Evolutionary conservation across 2,329 filamentous ascomycete species (phyloP), one percentile per base, ranked within the genome.

Genomic region (Penicillium sclerotiorum): DNA sequence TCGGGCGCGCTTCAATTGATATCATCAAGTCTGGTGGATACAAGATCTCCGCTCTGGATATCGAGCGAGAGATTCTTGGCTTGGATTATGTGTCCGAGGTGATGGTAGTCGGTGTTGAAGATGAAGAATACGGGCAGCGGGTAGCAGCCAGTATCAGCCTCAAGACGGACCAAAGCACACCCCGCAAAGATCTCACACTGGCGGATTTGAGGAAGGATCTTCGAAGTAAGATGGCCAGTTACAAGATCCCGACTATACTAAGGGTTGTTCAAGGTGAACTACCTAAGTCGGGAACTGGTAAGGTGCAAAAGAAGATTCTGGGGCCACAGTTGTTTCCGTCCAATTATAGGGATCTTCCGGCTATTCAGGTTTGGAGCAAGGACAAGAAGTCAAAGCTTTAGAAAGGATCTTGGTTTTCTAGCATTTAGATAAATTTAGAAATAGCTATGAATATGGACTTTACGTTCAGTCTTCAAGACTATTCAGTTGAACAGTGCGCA

Each of bases 161-260:
- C 21, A 64, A 65, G 49, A 54, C 57, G 20, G 62, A 56, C 18
- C 53, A 52, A 13, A 48, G 42, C 8, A 48, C 47, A 8, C 49
- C 28, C 8, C 49, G 58, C 9, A 58, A 49, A 25, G 36, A 28
- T 1, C 58, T 71, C 62, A 21, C 76, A 8, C 55, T 68, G 3
- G 47, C 56, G 2, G 40, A 62, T 13, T 74, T 64, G 8, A 49
- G 61, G 22, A 23, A 46, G 2, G 60, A 81, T 54, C 63, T 80
- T 5, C 67, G 73, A 8, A 57, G 54, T n/a, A 68, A 45, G 13
- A 25, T 97, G 49, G 90, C 86, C 8, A 84, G 81, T 52, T 96
- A 96, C 73, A 96, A 97, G 78, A 92, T 96, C 52, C 93, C 93
- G 0, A 90, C 93, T 70, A 84, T 95, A 54, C 76, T 96, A 71